Evolutionary conservation across 2,329 filamentous ascomycete species (phyloP), one percentile per base, ranked within the genome.

Genomic region (Beauveria medogensis): DNA sequence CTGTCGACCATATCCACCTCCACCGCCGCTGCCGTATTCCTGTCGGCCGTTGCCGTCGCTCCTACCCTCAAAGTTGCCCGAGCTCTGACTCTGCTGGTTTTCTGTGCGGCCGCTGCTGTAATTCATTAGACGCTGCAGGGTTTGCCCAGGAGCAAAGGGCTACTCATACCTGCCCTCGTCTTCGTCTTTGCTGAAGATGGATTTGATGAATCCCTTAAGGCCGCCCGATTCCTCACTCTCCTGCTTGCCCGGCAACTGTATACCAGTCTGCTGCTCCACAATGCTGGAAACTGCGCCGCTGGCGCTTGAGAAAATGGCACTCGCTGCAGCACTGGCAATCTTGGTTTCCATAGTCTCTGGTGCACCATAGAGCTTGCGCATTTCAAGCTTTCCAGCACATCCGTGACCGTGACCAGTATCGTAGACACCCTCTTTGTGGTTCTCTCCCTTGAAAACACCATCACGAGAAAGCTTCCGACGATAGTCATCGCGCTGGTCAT

Each of bases 381-480:
- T 89, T 65, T 86, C 83, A 12, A 96, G 79, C 73, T 92, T 92
- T 63, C 90, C 86, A 63, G 77, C 79, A 69, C 91, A 96, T 56
- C 91, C 91, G 70, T 96, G 91, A 14, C 90, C 90, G 70, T 92
- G 91, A 6, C 92, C 92, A 57, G 83, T 87, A 73, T 97, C 92
- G 18, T 91, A 76, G 12, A 93, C 88, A 30, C 90, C 91, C 67
- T 91, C 86, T 73, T 91, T 93, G 76, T 97, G 92, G 74, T 97
- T 97, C 63, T 87, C 80, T 18, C 90, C 90, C 52, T 84, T 79
- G 71, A 86, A 72, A 55, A 97, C 91, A 62, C 93, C 92, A 0
- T 88, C 80, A 20, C 91, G 86, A 67, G 87, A 90, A 51, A 97
- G 82, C 75, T 92, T 89, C 56, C 81, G 75, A 60, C 91, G 87